Evolutionary conservation across 2,329 filamentous ascomycete species (phyloP), one percentile per base, ranked within the genome.

Genomic region (Ophiostoma perfectum): DNA sequence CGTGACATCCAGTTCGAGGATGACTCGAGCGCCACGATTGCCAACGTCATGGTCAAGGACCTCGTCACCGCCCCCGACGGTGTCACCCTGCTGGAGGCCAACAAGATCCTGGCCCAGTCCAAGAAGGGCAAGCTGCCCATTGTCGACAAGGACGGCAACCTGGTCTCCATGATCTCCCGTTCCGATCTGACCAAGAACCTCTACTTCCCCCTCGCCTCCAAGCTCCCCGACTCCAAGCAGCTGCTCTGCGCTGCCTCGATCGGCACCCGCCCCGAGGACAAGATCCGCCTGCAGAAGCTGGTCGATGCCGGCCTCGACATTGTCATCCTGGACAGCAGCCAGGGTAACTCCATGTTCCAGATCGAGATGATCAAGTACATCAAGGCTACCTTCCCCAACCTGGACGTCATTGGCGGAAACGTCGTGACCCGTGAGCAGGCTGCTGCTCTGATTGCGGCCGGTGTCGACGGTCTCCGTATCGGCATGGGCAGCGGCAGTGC

Each of bases 111-210:
- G 66, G 90, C 92, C 77, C 88, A 91, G 81, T 98, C 94, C 71
- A 97, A 97, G 87, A 99, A 99, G 86, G 95, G 95, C 81, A 97
- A 97, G 84, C 88, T 97, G 70, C 93, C 93, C 71, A 96, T 97
- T 71, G 89, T 97, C 65, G 93, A 97, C 80, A 83, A 87, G 76
- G 81, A 88, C 66, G 89, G 89, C 77, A 96, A 96, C 82, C 86
- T 97, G 65, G 88, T 97, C 71, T 97, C 95, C 73, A 90, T 96
- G 83, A 90, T 97, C 78, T 93, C 91, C 72, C 88, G 95, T 75
- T 97, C 93, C 75, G 95, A 99, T 81, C 82, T 99, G 81, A 97
- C 93, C 84, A 99, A 99, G 87, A 99, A 99, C 83, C 86, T 97
- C 71, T 89, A 98, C 82, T 99, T 96, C 81, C 95, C 95, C 47